phyloP scores from a whole-genome alignment of 129 eudicot species.

The Oenanthe sinensis region DNA sequence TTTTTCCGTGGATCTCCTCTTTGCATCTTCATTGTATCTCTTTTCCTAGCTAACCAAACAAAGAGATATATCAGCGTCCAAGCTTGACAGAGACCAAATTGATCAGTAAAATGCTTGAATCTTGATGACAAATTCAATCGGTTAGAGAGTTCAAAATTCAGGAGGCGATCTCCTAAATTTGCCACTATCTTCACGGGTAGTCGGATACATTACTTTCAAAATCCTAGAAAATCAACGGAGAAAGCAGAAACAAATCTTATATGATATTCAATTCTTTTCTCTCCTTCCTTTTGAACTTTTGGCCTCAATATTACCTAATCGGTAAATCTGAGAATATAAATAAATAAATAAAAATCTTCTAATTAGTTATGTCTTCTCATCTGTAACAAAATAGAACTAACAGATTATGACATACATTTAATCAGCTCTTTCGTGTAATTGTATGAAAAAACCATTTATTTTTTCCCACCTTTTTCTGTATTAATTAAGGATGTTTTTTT shows the following conservation, averaged over 20 bases:
- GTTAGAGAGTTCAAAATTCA: background rate
- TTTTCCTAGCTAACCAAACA: conserved; percentile 64
- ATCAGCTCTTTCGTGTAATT: too few relatives aligned
- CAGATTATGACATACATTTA: too few relatives aligned
- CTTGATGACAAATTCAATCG: background rate
- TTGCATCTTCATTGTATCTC: conserved; percentile 52
- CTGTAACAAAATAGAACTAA: too few relatives aligned
- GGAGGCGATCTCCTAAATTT: background rate
- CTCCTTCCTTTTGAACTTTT: too few relatives aligned
- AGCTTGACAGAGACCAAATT: background rate
- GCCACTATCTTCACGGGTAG: background rate
- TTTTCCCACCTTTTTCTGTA: too few relatives aligned
- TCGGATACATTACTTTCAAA: background rate
- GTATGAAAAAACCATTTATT: too few relatives aligned
- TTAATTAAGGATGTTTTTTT: too few relatives aligned
- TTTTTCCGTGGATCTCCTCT: conserved; percentile 41
- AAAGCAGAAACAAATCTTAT: background rate
- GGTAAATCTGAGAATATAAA: too few relatives aligned
- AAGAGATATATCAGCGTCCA: background rate
- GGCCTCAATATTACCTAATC: too few relatives aligned
- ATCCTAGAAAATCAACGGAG: background rate
- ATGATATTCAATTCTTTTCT: too few relatives aligned
- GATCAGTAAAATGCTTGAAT: background rate
- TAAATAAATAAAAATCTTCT: too few relatives aligned
- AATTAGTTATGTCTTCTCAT: too few relatives aligned